Evolutionary conservation across 306 rosid genomes (phyloP).

Genomic region (Quercus wislizeni): DNA sequence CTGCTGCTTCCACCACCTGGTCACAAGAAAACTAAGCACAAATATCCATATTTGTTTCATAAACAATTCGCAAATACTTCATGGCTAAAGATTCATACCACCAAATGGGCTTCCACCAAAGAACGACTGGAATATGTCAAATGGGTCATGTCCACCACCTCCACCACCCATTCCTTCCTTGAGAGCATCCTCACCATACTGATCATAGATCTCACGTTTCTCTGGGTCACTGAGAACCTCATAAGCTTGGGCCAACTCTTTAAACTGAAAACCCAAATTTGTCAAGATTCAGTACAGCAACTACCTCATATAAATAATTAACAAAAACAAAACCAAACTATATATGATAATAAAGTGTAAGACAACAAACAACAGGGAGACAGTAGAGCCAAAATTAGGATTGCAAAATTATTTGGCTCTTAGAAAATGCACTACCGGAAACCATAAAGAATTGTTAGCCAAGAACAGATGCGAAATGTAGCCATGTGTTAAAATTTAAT

Average conservation of each 20-base stretch:
- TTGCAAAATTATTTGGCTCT: neutral
- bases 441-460: too few relatives aligned
- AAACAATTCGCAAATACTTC: neutral
- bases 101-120: conserved; percentile 88
- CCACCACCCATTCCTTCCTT: conserved; percentile 99
- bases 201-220: conserved; percentile 91
- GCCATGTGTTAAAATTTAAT: too few relatives aligned
- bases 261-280: conserved; percentile 48
- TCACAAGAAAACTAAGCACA: conserved; percentile 6
- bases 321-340: neutral
- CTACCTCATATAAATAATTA: neutral
- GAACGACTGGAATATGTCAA: conserved; percentile 89
- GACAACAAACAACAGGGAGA: neutral
- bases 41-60: neutral
- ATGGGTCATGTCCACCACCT: conserved; percentile 91
- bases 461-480: too few relatives aligned
- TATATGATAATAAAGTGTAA: neutral
- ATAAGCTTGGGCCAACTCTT: conserved; percentile 92
- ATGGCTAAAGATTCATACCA: conserved; percentile 34
- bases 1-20: conserved; percentile 78
- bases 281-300: neutral
- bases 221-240: conserved; percentile 94
- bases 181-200: conserved; percentile 92
- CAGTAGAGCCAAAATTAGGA: neutral
- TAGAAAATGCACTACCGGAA: neutral